Evolutionary conservation across 805 yeast species (phyloP).

Genomic region (Ogataea nitratoaversa): DNA sequence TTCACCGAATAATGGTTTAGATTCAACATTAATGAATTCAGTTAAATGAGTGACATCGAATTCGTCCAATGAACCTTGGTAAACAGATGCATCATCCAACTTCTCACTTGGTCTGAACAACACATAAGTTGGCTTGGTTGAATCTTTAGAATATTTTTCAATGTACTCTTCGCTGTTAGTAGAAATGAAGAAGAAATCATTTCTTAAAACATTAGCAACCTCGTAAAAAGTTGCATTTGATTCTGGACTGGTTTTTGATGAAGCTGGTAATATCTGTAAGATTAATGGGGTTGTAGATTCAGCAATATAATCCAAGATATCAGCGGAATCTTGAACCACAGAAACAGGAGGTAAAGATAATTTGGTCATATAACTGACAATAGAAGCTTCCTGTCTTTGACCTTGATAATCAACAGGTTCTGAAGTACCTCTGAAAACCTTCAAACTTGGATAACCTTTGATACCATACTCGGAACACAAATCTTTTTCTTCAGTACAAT

Average conservation of each 20-base stretch:
- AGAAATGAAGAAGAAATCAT: conserved; percentile 57
- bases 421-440: conserved; percentile 58
- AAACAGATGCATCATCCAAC: conserved; percentile 46
- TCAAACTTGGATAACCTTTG: conserved; percentile 82
- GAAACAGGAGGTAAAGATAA: conserved; percentile 76
- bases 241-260: conserved; percentile 27
- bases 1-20: conserved; percentile 84
- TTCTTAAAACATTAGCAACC: conserved; percentile 63
- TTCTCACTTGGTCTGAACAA: conserved; percentile 44
- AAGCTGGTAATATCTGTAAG: conserved; percentile 58
- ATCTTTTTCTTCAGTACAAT: conserved; percentile 74
- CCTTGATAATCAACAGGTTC: conserved; percentile 70
- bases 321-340: conserved; percentile 42
- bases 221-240: conserved; percentile 55
- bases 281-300: conserved; percentile 47
- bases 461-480: conserved; percentile 65
- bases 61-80: conserved; percentile 28
- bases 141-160: conserved; percentile 31
- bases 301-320: conserved; percentile 46
- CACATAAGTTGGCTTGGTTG: conserved; percentile 37
- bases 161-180: conserved; percentile 34
- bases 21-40: conserved; percentile 54
- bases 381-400: conserved; percentile 76
- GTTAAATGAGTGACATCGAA: conserved; percentile 35
- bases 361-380: conserved; percentile 73